Percentiles rank a stretch among this genome's conserved stretches.
Conservation (phyloP, 2,329 filamentous ascomycete species). For the Trichophyton simii region DNA sequence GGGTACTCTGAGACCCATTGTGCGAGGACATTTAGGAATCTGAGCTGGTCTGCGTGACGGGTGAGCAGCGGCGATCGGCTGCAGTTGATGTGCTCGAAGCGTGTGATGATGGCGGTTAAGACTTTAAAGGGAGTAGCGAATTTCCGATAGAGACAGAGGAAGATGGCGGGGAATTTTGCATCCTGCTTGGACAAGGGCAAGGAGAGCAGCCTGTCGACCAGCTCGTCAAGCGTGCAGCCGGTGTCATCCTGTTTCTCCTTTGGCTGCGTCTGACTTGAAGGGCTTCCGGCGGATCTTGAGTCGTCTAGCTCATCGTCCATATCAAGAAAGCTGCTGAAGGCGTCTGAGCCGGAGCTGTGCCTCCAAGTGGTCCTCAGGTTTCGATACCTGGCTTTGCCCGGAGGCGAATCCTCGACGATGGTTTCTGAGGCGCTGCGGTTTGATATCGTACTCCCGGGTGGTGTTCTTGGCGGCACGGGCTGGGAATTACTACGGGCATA, state of each 20-base stretch:
- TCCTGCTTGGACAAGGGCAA: conserved; percentile 78
- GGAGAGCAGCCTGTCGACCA: conserved; percentile 76
- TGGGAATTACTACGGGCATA: conserved; percentile 40
- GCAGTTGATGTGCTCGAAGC: conserved; percentile 60
- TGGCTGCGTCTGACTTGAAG: conserved; percentile 20
- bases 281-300: conserved; percentile 13
- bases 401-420: conserved; percentile 20
- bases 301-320: conserved; percentile 33
- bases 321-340: conserved; percentile 31
- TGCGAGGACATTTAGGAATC: conserved; percentile 70
- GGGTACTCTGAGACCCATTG: conserved; percentile 86
- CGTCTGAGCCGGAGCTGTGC: conserved; percentile 29
- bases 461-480: conserved; percentile 38
- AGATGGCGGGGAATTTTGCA: conserved; percentile 74
- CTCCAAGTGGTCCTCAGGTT: conserved; percentile 28
- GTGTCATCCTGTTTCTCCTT: conserved; percentile 26
- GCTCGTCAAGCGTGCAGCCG: conserved; percentile 45
- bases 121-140: conserved; percentile 74
- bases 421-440: conserved; percentile 18
- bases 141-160: conserved; percentile 85
- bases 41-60: conserved; percentile 67
- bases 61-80: conserved; percentile 60
- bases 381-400: conserved; percentile 20
- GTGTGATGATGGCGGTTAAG: conserved; percentile 54
- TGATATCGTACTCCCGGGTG: conserved; percentile 24